Evolutionary conservation across 345 rosid species (phyloP), one percentile per base, ranked within the genome.

Genomic region (Brassica carinata): DNA sequence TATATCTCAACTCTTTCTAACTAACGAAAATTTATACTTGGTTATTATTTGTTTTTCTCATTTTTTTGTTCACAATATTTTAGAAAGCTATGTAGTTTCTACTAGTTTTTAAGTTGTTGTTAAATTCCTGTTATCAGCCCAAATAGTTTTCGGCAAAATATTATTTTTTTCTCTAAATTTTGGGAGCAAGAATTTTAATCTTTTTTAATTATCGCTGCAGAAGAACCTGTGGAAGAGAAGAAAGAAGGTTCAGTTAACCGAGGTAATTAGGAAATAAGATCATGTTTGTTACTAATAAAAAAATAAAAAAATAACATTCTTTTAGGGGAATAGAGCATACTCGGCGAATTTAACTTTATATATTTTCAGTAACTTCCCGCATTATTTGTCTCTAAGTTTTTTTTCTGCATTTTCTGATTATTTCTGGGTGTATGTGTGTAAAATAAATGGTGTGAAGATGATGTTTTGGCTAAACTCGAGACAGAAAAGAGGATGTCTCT

Each of bases 401-500:
- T 11, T 7, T 67, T n/a, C 18, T 69, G 30, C 34, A 11, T 17
- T 48, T 31, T 70, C 71, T 62, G 26, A 81, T 8, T 17, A 33
- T 31, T 31, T 10, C 23, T 29, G 19, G 58, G 15, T 80, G 27
- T 64, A 8, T 48, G 15, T 65, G 14, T 48, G 45, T 67, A 29
- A 62, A 33, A 57, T 23, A 15, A 17, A 43, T 67, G 51, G 72
- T 62, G 36, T 43, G 71, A 59, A 96, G 99, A 96, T 87, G 84
- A 86, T 73, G 87, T 81, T 70, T 92, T 96, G 63, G 97, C 83
- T 33, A 93, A 85, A 84, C 94, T 96, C 69, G 95, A 83, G 79
- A 84, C 90, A 48, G 89, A 93, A 82, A 96, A 93, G 86, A 87
- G 85, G 82, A 15, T 89, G 8, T 92, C 97, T 66, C 91, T 96